Conservation (phyloP, 2,329 filamentous ascomycete species). For the Parasarocladium wereldwijsianum region DNA sequence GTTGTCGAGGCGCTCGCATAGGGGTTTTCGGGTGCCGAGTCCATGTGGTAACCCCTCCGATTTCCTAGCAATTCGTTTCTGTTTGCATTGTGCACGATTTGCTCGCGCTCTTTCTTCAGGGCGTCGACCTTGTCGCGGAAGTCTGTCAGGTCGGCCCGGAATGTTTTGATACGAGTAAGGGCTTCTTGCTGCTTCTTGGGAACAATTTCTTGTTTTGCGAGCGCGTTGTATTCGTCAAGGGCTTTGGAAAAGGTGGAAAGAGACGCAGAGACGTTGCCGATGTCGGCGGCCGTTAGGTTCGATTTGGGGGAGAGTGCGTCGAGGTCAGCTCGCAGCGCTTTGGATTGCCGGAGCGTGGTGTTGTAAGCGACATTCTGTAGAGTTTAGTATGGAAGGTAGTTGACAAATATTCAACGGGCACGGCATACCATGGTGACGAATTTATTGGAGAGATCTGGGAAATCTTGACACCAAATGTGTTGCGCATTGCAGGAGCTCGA, state of each 20-base stretch:
- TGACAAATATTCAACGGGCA: slow-evolving; percentile 1
- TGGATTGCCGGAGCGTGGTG: slow-evolving; percentile 71
- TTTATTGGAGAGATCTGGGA: too few relatives aligned
- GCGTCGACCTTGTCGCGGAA: slow-evolving; percentile 66
- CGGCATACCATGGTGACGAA: slow-evolving; percentile 10
- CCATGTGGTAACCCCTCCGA: slow-evolving; percentile 58
- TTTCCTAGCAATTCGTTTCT: slow-evolving; percentile 66
- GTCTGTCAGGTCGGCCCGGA: slow-evolving; percentile 67
- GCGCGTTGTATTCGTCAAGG: slow-evolving; percentile 77
- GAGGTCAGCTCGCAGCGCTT: slow-evolving; percentile 63
- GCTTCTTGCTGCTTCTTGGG: slow-evolving; percentile 87
- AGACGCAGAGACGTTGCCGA: slow-evolving; percentile 63
- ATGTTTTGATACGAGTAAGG: slow-evolving; percentile 69
- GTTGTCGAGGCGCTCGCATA: slow-evolving; percentile 7
- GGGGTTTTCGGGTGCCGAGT: slow-evolving; percentile 66
- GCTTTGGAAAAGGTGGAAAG: slow-evolving; percentile 73
- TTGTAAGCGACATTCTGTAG: slow-evolving; percentile 70
- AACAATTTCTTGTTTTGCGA: slow-evolving; percentile 80
- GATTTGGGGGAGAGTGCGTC: slow-evolving; percentile 51
- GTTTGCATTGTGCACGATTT: slow-evolving; percentile 50
- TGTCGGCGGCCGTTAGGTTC: slow-evolving; percentile 32
- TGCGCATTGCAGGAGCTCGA: too few relatives aligned
- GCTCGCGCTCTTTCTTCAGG: slow-evolving; percentile 64
- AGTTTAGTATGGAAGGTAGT: background rate
- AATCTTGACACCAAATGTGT: too few relatives aligned